Base-by-base conservation (phyloP, 257 asterid genomes). In the Gardenia jasminoides region DNA sequence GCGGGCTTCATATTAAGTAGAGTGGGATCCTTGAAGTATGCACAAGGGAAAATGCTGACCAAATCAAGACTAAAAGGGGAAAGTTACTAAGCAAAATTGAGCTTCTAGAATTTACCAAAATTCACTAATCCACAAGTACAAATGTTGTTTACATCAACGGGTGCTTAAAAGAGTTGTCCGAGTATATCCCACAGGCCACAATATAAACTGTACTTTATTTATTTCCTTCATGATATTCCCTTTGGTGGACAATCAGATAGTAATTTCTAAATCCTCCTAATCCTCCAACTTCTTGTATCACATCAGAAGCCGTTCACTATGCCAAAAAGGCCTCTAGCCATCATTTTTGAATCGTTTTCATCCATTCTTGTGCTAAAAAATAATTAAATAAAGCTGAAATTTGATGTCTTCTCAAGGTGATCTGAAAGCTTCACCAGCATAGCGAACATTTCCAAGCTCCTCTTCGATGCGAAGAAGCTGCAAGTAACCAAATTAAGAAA, bases 401-500 rank as follows among this genome's bases (percentile, higher is more conserved):
- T 48, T 20, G 26, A 44, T 9, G 75, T 75, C 81, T 68, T 75
- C 79, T 86, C 86, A 92, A 12, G 97, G 96, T 44, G 90, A 86
- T 86, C 97, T 93, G 92, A 93, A 95, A 84, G 92, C 92, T 88
- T 88, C 96, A 74, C 99, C 99, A 80, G 99, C 99, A 86, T 93
- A 93, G 67, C 97, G 90, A 80, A 95, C 99, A 75, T 84, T 83
- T 66, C 98, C 97, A 39, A 95, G 96, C 81, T 95, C 99, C 88
- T 93, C 97, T 82, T 95, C 99, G 66, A 95, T 93, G 78, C 98
- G 99, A 17, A 93, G 91, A 84, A 95, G 97, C 98, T 95, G 88
- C 84, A 84, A 67, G 64, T 15, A 62, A 47, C 26, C 43, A 20
- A 69, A 69, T 17, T 11, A 52, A 72, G 43, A 47, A 47, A 9